Conservation (phyloP, 129 eudicot genomes). For the Kitagawia praeruptora region DNA sequence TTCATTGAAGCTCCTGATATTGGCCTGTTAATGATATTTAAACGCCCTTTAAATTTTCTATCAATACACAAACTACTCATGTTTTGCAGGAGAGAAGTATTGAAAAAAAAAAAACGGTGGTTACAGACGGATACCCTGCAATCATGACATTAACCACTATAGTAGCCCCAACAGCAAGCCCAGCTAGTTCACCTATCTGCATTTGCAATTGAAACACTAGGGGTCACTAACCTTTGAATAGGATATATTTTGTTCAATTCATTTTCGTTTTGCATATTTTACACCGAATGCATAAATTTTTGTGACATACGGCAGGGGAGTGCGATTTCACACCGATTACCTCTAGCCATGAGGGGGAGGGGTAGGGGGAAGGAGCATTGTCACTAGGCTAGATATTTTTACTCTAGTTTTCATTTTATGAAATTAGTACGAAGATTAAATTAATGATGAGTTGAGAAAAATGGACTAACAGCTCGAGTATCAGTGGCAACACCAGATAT, state of each 20-base stretch:
- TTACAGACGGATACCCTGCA: slow-evolving; percentile 50
- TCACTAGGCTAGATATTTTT: too few relatives aligned
- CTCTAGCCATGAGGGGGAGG: too few relatives aligned
- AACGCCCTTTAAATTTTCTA: neutral
- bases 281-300: too few relatives aligned
- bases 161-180: slow-evolving; percentile 80
- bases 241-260: too few relatives aligned
- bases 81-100: neutral
- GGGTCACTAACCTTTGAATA: too few relatives aligned
- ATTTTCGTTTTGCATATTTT: too few relatives aligned
- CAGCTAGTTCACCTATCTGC: slow-evolving; percentile 90
- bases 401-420: too few relatives aligned
- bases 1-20: slow-evolving; percentile 98
- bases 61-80: neutral
- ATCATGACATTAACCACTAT: slow-evolving; percentile 69
- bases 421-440: too few relatives aligned
- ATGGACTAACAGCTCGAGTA: slow-evolving; percentile 60
- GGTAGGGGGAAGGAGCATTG: too few relatives aligned
- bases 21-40: slow-evolving; percentile 41
- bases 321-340: too few relatives aligned
- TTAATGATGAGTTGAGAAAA: neutral
- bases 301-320: too few relatives aligned
- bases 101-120: neutral
- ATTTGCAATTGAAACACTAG: slow-evolving; percentile 3
- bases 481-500: slow-evolving; percentile 78